Evolutionary conservation across 83 land plant species (phyloP).

Genomic region (Picea abies): DNA sequence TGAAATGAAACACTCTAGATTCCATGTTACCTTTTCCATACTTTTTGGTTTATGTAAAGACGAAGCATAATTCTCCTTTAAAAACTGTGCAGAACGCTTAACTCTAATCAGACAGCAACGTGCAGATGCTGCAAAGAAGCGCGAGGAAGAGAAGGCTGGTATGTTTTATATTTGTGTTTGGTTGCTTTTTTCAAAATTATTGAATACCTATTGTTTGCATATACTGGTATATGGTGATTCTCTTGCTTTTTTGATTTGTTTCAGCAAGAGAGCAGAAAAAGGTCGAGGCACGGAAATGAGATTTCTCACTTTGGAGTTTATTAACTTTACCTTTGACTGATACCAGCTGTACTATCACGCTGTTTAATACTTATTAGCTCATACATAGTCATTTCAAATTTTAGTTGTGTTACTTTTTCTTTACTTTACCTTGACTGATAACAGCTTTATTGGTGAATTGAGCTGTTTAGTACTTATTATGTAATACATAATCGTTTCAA

Average conservation of each 20-base stretch:
- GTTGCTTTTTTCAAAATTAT: neutral
- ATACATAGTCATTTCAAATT: neutral
- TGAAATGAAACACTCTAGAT: too few species aligned
- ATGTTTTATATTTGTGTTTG: neutral
- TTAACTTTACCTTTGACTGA: neutral
- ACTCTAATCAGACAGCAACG: slow-evolving; percentile 88
- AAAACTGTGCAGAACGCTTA: slow-evolving; percentile 41
- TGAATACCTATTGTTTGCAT: neutral
- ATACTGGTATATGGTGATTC: slow-evolving; percentile 7
- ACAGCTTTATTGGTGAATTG: neutral
- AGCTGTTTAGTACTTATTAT: neutral
- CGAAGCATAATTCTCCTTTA: neutral
- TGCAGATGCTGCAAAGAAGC: slow-evolving; percentile 89
- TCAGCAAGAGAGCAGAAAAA: slow-evolving; percentile 89
- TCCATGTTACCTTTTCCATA: neutral
- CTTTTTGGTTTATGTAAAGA: neutral
- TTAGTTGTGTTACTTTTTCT: neutral
- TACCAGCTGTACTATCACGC: neutral
- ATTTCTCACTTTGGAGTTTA: neutral
- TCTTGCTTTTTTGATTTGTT: slow-evolving; percentile 8
- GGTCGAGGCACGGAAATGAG: slow-evolving; percentile 75
- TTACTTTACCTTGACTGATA: neutral
- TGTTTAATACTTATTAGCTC: neutral
- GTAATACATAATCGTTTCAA: neutral
- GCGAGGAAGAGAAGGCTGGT: slow-evolving; percentile 90